A percentile compares a stretch with the other conserved stretches of the same genome.
phyloP scores from a whole-genome alignment of 2,329 filamentous ascomycete species.

The Trichoderma guizhouense region DNA sequence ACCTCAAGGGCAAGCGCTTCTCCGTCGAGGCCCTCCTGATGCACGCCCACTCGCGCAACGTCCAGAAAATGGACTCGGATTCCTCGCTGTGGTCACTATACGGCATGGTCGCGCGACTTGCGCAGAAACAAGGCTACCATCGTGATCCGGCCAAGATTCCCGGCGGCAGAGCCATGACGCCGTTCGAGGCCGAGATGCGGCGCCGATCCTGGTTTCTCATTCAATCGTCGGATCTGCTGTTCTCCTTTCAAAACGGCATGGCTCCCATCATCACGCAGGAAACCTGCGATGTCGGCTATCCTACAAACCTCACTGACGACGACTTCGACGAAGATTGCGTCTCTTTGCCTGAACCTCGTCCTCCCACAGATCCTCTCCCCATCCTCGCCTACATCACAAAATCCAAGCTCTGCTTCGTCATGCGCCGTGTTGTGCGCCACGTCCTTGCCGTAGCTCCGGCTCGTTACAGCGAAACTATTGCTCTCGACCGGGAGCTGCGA shows the following conservation, averaged over 20 bases:
- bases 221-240: conserved; percentile 46
- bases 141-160: conserved; percentile 44
- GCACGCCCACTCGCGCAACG: conserved; percentile 42
- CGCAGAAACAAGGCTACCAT: conserved; percentile 52
- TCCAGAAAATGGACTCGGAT: conserved; percentile 41
- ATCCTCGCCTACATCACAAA: conserved; percentile 43
- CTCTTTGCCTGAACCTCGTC: conserved; percentile 41
- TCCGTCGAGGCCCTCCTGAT: conserved; percentile 50
- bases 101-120: conserved; percentile 45
- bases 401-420: conserved; percentile 41
- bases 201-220: conserved; percentile 48
- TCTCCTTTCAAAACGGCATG: conserved; percentile 52
- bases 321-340: conserved; percentile 49
- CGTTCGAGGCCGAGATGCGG: conserved; percentile 51
- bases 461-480: conserved; percentile 34
- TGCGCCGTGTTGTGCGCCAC: conserved; percentile 42
- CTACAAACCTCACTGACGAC: conserved; percentile 46
- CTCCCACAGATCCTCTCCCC: conserved; percentile 42
- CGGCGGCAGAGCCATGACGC: conserved; percentile 33
- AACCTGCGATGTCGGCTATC: conserved; percentile 45
- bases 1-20: conserved; percentile 43
- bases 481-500: conserved; percentile 41
- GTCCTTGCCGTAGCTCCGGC: conserved; percentile 37
- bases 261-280: conserved; percentile 48
- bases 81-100: conserved; percentile 47